Percentiles rank a stretch among this genome's conserved stretches.
Evolutionary conservation across 2,329 filamentous ascomycete species (phyloP).

Genomic region (Lachnellula hyalina): DNA sequence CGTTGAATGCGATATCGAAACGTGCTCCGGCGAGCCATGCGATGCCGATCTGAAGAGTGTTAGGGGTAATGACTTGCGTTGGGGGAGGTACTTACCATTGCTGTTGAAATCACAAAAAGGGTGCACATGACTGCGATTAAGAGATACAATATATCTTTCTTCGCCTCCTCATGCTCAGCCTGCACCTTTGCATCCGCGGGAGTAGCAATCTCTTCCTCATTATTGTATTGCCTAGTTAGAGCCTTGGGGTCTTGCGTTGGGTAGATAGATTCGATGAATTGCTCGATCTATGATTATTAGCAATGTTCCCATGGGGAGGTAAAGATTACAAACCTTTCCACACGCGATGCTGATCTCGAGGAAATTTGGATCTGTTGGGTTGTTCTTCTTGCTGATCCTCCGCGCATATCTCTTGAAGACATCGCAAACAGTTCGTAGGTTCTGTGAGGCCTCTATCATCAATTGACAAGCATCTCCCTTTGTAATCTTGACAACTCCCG

Average conservation of each 20-base stretch:
- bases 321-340: constrained; percentile 58
- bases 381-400: constrained; percentile 88
- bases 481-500: constrained; percentile 90
- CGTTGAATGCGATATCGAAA: constrained; percentile 65
- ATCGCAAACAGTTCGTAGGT: constrained; percentile 73
- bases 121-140: constrained; percentile 60
- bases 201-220: constrained; percentile 30
- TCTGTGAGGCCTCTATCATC: constrained; percentile 91
- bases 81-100: constrained; percentile 62
- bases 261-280: constrained; percentile 93
- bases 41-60: constrained; percentile 55
- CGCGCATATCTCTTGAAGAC: constrained; percentile 74
- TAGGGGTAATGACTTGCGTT: constrained; percentile 4
- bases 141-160: constrained; percentile 56
- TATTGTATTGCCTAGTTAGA: constrained; percentile 37
- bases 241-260: constrained; percentile 71
- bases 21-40: constrained; percentile 79
- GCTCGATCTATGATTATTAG: constrained; percentile 62
- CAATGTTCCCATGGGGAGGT: not conserved
- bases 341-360: constrained; percentile 87
- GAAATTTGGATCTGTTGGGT: constrained; percentile 87
- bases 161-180: constrained; percentile 51
- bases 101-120: constrained; percentile 62
- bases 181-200: constrained; percentile 36
- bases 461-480: constrained; percentile 89